phyloP scores from a whole-genome alignment of 305 asterid species.

The Plantago lanceolata region DNA sequence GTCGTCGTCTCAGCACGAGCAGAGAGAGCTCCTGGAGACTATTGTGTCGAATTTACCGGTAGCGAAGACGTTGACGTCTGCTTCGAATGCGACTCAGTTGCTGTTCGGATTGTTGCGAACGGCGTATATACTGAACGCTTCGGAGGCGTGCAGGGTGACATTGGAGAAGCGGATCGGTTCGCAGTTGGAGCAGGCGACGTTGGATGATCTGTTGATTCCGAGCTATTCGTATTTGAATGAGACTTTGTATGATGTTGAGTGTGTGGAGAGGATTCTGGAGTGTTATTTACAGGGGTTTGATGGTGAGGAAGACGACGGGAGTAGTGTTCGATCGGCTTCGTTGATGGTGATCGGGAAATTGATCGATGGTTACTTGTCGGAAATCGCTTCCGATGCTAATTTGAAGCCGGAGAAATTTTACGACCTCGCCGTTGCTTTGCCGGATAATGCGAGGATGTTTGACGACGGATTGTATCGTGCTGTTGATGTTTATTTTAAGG shows the following conservation, averaged over 20 bases:
- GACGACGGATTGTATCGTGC: slow-evolving; percentile 96
- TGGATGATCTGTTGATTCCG: slow-evolving; percentile 86
- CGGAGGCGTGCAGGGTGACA: slow-evolving; percentile 52
- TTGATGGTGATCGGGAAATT: slow-evolving; percentile 80
- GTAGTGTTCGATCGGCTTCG: slow-evolving; percentile 45
- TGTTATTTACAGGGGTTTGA: slow-evolving; percentile 49
- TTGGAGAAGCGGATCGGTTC: slow-evolving; percentile 86
- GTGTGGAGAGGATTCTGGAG: slow-evolving; percentile 74
- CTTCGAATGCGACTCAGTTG: slow-evolving; percentile 43
- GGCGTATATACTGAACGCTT: slow-evolving; percentile 66
- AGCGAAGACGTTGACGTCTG: slow-evolving; percentile 41
- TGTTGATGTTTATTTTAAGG: slow-evolving; percentile 95
- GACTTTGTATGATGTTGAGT: slow-evolving; percentile 82
- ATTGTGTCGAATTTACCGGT: slow-evolving; percentile 55
- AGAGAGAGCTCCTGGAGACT: slow-evolving; percentile 77
- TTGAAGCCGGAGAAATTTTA: slow-evolving; percentile 67
- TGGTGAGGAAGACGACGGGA: slow-evolving; percentile 34
- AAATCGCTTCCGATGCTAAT: slow-evolving; percentile 90
- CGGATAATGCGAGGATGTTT: slow-evolving; percentile 74
- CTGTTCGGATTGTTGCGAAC: slow-evolving; percentile 77
- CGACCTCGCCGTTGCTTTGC: slow-evolving; percentile 69
- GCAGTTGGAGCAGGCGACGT: slow-evolving; percentile 72
- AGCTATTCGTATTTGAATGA: slow-evolving; percentile 90
- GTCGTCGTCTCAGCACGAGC: slow-evolving; percentile 47
- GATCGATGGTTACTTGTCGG: slow-evolving; percentile 90